Conservation (phyloP, 2,329 filamentous ascomycete species). For the Fonsecaea pedrosoi region DNA sequence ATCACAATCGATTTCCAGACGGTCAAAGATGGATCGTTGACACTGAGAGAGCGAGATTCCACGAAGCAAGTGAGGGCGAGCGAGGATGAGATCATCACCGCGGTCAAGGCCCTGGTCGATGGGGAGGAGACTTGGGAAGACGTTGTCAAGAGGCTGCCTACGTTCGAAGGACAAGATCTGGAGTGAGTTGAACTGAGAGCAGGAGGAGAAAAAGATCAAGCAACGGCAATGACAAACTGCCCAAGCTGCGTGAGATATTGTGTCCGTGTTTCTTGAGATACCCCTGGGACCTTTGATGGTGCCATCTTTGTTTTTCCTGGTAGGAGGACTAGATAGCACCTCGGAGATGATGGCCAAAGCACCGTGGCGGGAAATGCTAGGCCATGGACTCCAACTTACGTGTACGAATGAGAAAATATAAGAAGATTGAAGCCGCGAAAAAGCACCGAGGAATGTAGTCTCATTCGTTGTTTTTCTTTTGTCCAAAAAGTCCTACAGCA, state of each 20-base stretch:
- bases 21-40: conserved; percentile 83
- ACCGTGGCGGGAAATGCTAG: conserved; percentile 41
- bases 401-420: conserved; percentile 17
- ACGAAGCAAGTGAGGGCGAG: conserved; percentile 88
- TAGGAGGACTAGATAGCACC: conserved; percentile 30
- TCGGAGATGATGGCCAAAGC: conserved; percentile 37
- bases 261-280: conserved; percentile 20
- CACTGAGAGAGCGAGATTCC: conserved; percentile 86
- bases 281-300: conserved; percentile 34
- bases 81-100: conserved; percentile 78
- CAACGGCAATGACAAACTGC: background rate
- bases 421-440: background rate
- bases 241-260: background rate
- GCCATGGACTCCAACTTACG: conserved; percentile 29
- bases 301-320: conserved; percentile 27
- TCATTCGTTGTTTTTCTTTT: background rate
- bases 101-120: conserved; percentile 69
- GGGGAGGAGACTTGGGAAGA: conserved; percentile 72
- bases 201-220: background rate
- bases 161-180: conserved; percentile 77
- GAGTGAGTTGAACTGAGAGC: conserved; percentile 45
- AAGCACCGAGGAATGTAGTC: background rate
- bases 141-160: conserved; percentile 77
- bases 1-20: conserved; percentile 97
- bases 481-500: background rate